Evolutionary conservation across 139 green algal genomes (phyloP).

Genomic region (Closterium sp.): DNA sequence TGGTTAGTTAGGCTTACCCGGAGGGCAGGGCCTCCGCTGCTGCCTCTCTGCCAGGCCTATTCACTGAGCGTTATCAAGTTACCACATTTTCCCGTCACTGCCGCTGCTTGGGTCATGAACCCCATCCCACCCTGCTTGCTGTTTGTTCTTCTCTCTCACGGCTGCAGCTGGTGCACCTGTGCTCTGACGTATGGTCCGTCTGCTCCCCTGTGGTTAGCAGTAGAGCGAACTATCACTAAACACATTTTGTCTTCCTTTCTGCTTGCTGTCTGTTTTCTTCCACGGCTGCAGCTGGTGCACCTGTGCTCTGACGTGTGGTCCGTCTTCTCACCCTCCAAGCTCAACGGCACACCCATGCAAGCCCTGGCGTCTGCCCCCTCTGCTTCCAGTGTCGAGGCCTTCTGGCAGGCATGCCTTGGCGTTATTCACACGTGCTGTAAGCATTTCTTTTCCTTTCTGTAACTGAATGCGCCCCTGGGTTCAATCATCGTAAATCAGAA

Average conservation of each 20-base stretch:
- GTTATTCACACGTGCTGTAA: background rate
- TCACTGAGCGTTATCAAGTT: too few relatives aligned
- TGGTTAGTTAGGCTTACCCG: background rate
- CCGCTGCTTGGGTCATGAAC: too few relatives aligned
- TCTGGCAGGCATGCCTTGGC: background rate
- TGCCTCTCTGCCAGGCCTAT: too few relatives aligned
- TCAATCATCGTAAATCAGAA: background rate
- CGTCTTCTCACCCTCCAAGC: constrained; percentile 33
- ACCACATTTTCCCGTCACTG: too few relatives aligned
- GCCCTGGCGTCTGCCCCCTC: constrained; percentile 14
- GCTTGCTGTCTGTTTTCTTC: background rate
- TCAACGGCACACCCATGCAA: constrained; percentile 29
- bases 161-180: constrained; percentile 27
- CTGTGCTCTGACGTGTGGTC: constrained; percentile 39
- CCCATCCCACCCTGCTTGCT: too few relatives aligned
- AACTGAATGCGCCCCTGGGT: background rate
- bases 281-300: constrained; percentile 15
- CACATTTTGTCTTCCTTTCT: background rate
- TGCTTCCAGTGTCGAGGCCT: background rate
- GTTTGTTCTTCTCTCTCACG: background rate
- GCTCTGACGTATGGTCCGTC: constrained; percentile 30
- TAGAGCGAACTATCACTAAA: background rate
- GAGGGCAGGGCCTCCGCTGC: too few relatives aligned
- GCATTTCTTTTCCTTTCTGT: too few relatives aligned
- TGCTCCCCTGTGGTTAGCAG: too few relatives aligned